phyloP scores from a whole-genome alignment of 768 basidiomycete species.

The Chalciporus piperatus region DNA sequence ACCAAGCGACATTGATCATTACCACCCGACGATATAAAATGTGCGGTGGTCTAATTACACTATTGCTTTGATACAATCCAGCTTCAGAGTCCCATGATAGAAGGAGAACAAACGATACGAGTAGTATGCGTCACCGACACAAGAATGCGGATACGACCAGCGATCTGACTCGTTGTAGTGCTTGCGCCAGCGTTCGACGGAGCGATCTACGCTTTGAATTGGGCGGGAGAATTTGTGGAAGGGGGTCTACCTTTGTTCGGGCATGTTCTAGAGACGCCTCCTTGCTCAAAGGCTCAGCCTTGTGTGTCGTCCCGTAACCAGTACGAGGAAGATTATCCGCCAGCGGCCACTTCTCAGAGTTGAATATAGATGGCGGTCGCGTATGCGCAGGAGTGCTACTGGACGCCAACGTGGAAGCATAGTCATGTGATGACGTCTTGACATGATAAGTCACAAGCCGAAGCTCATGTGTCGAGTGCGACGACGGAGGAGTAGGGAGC shows the following conservation, averaged over 20 bases:
- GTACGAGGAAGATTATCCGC: slow-evolving; percentile 23
- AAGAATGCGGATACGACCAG: slow-evolving; percentile 30
- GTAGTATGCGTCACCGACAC: slow-evolving; percentile 25
- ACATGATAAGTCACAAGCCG: slow-evolving; percentile 11
- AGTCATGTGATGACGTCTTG: slow-evolving; percentile 20
- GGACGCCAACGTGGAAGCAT: slow-evolving; percentile 25
- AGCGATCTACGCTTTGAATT: slow-evolving; percentile 23
- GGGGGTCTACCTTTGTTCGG: slow-evolving; percentile 19
- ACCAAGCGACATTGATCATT: neutral
- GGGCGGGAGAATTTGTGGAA: slow-evolving; percentile 19
- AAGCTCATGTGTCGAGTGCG: slow-evolving; percentile 25
- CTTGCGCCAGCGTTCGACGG: slow-evolving; percentile 23
- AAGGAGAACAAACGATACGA: slow-evolving; percentile 7
- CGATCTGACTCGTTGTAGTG: slow-evolving; percentile 26
- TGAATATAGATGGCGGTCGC: slow-evolving; percentile 26
- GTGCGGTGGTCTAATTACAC: slow-evolving; percentile 17
- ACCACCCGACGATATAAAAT: slow-evolving; percentile 4
- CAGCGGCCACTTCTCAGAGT: slow-evolving; percentile 28
- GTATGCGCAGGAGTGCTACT: slow-evolving; percentile 29
- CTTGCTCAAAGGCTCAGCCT: slow-evolving; percentile 20
- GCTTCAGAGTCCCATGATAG: slow-evolving; percentile 24
- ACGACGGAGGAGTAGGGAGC: slow-evolving; percentile 32
- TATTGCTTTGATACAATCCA: slow-evolving; percentile 22
- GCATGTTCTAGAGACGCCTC: slow-evolving; percentile 22
- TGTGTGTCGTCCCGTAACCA: slow-evolving; percentile 21